Evolutionary conservation across 768 basidiomycete genomes (phyloP).

Genomic region (Mycena alexandri): DNA sequence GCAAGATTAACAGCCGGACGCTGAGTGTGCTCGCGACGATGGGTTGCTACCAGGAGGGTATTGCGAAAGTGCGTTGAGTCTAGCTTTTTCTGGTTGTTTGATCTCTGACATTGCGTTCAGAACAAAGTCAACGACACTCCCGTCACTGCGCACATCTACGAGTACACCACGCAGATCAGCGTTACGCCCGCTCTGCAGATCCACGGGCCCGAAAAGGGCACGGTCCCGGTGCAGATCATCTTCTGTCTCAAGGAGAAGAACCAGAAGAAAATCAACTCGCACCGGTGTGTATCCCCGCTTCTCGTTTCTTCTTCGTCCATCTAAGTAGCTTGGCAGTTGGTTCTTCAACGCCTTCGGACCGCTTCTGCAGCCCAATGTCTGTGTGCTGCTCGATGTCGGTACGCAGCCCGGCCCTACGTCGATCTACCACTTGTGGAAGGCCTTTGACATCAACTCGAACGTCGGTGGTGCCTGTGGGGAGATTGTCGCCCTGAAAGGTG

Average conservation of each 20-base stretch:
- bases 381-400: slow-evolving; percentile 93
- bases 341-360: slow-evolving; percentile 95
- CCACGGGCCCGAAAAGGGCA: slow-evolving; percentile 91
- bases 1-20: slow-evolving; percentile 87
- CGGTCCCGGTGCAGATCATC: slow-evolving; percentile 94
- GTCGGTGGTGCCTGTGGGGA: slow-evolving; percentile 99
- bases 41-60: slow-evolving; percentile 95
- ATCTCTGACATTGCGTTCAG: slow-evolving; percentile 35
- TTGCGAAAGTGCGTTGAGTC: slow-evolving; percentile 77
- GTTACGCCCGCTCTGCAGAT: slow-evolving; percentile 85
- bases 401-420: slow-evolving; percentile 91
- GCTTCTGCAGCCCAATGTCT: slow-evolving; percentile 92
- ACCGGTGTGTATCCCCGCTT: slow-evolving; percentile 55
- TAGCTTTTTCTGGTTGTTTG: neutral
- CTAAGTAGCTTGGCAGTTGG: slow-evolving; percentile 59
- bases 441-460: slow-evolving; percentile 91
- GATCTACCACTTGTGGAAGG: slow-evolving; percentile 96
- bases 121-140: slow-evolving; percentile 85
- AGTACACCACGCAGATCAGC: slow-evolving; percentile 93
- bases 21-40: slow-evolving; percentile 91
- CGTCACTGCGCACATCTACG: slow-evolving; percentile 92
- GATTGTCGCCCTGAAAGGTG: slow-evolving; percentile 92
- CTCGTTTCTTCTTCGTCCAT: neutral
- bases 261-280: slow-evolving; percentile 97
- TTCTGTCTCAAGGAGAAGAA: slow-evolving; percentile 95